phyloP scores from a whole-genome alignment of 2,329 filamentous ascomycete genomes.

The Aspergillus uvarum region DNA sequence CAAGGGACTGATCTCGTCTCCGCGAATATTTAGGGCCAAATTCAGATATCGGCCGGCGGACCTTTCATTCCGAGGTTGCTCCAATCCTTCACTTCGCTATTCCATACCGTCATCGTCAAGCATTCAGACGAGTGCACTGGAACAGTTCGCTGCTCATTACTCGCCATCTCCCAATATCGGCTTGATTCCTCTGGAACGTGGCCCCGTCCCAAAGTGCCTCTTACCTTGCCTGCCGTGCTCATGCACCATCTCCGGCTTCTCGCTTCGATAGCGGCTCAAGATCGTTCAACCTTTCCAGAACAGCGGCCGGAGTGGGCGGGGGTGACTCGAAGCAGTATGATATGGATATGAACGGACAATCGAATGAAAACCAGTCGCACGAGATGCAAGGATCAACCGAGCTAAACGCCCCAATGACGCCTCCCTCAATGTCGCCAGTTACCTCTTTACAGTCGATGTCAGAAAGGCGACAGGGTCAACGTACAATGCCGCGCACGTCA shows the following conservation, averaged over 20 bases:
- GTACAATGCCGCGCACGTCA: slow-evolving; percentile 65
- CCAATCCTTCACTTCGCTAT: slow-evolving; percentile 26
- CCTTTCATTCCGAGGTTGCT: slow-evolving; percentile 23
- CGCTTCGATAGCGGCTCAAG: slow-evolving; percentile 24
- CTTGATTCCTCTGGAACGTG: slow-evolving; percentile 24
- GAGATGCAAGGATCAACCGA: slow-evolving; percentile 29
- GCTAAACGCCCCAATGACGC: slow-evolving; percentile 30
- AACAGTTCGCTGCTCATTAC: slow-evolving; percentile 21
- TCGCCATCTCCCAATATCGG: slow-evolving; percentile 28
- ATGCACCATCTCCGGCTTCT: slow-evolving; percentile 33
- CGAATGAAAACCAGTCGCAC: slow-evolving; percentile 24
- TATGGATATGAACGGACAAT: slow-evolving; percentile 24
- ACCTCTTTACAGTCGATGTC: slow-evolving; percentile 32
- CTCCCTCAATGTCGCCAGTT: slow-evolving; percentile 30
- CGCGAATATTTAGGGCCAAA: slow-evolving; percentile 36
- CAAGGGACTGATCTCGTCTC: slow-evolving; percentile 30
- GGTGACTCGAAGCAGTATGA: slow-evolving; percentile 24
- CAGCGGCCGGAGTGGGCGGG: slow-evolving; percentile 14
- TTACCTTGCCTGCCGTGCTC: slow-evolving; percentile 25
- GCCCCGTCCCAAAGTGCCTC: slow-evolving; percentile 24
- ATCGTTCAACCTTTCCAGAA: slow-evolving; percentile 17
- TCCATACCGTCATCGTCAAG: slow-evolving; percentile 30
- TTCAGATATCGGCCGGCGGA: slow-evolving; percentile 23
- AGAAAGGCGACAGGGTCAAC: slow-evolving; percentile 33
- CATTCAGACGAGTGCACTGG: slow-evolving; percentile 27